phyloP scores from a whole-genome alignment of 306 rosid species.

The Prunus davidiana region DNA sequence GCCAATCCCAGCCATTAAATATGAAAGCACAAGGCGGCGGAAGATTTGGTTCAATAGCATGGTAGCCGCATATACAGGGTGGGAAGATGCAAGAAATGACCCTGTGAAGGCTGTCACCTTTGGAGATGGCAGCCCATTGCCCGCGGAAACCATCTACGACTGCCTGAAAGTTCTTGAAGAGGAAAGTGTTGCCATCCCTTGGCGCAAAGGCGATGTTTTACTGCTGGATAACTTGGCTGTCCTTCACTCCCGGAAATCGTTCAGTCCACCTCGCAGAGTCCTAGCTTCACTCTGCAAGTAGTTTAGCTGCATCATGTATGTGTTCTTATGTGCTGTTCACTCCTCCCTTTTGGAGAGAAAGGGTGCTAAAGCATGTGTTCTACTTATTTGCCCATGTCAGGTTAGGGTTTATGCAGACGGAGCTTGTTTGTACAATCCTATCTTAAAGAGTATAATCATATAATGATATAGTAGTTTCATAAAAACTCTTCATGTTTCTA shows the following conservation, averaged over 20 bases:
- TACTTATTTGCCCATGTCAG: not conserved
- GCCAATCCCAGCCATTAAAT: constrained; percentile 74
- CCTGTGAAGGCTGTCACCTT: constrained; percentile 82
- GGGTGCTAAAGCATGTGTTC: not conserved
- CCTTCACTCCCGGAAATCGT: constrained; percentile 73
- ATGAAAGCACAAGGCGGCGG: constrained; percentile 47
- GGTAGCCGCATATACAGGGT: constrained; percentile 78
- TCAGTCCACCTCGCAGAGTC: constrained; percentile 61
- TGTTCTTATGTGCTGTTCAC: not conserved
- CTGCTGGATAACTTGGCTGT: constrained; percentile 81
- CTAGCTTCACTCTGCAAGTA: constrained; percentile 57
- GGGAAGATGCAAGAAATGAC: constrained; percentile 54
- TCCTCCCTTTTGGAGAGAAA: not conserved
- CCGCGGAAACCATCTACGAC: constrained; percentile 51
- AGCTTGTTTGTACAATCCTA: not conserved
- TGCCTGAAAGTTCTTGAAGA: constrained; percentile 69
- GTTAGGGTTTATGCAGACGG: too few species aligned
- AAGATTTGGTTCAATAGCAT: constrained; percentile 92
- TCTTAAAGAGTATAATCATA: not conserved
- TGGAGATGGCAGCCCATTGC: constrained; percentile 74
- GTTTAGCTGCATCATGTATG: not conserved
- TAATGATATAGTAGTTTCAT: not conserved
- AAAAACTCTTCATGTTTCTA: not conserved
- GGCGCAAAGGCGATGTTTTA: constrained; percentile 70
- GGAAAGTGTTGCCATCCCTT: constrained; percentile 66